Evolutionary conservation across 116 monocot species (phyloP).

Genomic region (Dioscorea cayenensis): DNA sequence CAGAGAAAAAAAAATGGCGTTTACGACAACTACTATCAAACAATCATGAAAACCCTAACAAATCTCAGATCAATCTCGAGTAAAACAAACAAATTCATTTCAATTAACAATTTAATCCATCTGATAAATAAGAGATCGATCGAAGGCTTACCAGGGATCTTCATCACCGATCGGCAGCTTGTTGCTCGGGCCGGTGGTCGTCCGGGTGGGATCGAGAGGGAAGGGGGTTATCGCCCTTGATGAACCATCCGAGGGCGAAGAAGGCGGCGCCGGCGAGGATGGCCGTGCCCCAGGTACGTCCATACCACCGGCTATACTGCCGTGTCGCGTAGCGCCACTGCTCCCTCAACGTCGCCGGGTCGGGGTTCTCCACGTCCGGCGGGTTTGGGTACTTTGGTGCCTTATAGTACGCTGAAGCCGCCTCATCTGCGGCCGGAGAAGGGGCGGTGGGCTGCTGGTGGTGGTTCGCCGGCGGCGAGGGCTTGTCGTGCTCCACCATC

Average conservation of each 20-base stretch:
- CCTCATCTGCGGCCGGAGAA: background rate
- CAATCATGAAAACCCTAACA: too few relatives aligned
- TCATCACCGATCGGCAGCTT: background rate
- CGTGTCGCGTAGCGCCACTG: slow-evolving; percentile 90
- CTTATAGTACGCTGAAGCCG: slow-evolving; percentile 1
- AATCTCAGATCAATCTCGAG: too few relatives aligned
- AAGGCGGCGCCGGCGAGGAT: slow-evolving; percentile 84
- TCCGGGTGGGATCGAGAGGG: slow-evolving; percentile 27
- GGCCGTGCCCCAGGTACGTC: slow-evolving; percentile 91
- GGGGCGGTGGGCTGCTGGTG: background rate
- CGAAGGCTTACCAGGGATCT: background rate
- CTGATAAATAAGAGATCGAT: too few relatives aligned
- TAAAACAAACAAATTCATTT: too few relatives aligned
- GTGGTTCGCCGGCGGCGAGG: background rate
- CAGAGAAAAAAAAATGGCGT: too few relatives aligned
- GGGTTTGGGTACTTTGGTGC: slow-evolving; percentile 53
- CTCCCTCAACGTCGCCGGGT: slow-evolving; percentile 76
- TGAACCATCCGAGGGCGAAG: slow-evolving; percentile 91
- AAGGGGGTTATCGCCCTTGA: slow-evolving; percentile 91
- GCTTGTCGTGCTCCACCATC: background rate
- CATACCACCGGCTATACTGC: slow-evolving; percentile 88
- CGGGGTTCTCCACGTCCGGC: slow-evolving; percentile 73
- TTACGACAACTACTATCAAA: too few relatives aligned
- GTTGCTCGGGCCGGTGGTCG: background rate
- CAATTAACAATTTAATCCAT: too few relatives aligned